phyloP scores from a whole-genome alignment of 768 basidiomycete species.

The Astraeus odoratus region DNA sequence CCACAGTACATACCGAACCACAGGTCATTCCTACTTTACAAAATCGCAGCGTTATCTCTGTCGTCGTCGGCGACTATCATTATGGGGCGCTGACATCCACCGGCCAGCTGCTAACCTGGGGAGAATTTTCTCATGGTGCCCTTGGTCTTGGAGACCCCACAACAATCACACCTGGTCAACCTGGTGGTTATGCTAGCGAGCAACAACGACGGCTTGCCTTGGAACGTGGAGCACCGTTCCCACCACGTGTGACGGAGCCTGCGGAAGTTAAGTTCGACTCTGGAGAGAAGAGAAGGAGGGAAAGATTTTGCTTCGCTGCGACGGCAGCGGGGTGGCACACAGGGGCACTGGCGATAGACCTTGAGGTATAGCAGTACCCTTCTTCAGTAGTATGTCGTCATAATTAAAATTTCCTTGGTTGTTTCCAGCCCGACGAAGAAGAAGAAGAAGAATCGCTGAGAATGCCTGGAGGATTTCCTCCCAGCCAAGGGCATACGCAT shows the following conservation, averaged over 20 bases:
- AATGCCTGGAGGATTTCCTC: conserved; percentile 31
- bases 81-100: conserved; percentile 72
- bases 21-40: conserved; percentile 68
- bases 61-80: conserved; percentile 92
- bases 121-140: conserved; percentile 67
- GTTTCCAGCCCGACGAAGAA: conserved; percentile 23
- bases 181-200: conserved; percentile 51
- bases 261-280: conserved; percentile 70
- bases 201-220: conserved; percentile 28
- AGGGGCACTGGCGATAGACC: conserved; percentile 81
- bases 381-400: not conserved
- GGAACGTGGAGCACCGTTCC: conserved; percentile 8
- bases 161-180: conserved; percentile 41
- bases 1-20: conserved; percentile 39
- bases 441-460: conserved; percentile 27
- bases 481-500: conserved; percentile 10
- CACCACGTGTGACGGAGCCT: conserved; percentile 49
- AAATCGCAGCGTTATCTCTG: conserved; percentile 71
- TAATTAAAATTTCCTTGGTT: conserved; percentile 3
- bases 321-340: conserved; percentile 90
- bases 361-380: conserved; percentile 49
- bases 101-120: conserved; percentile 81
- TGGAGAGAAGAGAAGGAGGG: conserved; percentile 38
- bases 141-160: conserved; percentile 80
- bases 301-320: conserved; percentile 72